A percentile compares a stretch with the other conserved stretches of the same genome.
Evolutionary conservation across 164 flowering plant species (phyloP).

Genomic region (Aristolochia fimbriata): DNA sequence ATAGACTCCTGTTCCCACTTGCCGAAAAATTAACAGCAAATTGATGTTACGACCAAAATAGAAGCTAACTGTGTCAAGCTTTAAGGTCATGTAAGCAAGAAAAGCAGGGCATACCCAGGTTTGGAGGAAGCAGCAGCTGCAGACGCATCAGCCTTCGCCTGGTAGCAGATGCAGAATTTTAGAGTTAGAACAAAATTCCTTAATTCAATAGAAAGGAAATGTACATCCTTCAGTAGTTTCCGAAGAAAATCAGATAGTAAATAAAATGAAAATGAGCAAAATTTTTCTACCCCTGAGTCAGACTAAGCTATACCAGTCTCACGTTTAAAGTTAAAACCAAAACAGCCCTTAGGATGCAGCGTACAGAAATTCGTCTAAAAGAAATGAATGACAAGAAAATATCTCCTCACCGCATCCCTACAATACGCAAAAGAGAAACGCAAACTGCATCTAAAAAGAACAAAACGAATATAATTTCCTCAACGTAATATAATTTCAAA

Average conservation of each 20-base stretch:
- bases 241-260: neutral
- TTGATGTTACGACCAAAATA: neutral
- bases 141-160: neutral
- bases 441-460: too few relatives aligned
- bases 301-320: neutral
- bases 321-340: neutral
- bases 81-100: neutral
- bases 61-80: neutral
- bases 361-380: too few relatives aligned
- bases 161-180: neutral
- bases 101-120: neutral
- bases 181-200: neutral
- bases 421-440: too few relatives aligned
- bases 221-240: neutral
- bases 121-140: neutral
- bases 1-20: neutral
- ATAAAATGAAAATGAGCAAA: neutral
- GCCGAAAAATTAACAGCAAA: neutral
- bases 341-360: too few relatives aligned
- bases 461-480: too few relatives aligned
- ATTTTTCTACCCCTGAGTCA: neutral
- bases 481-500: too few relatives aligned
- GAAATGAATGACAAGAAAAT: too few relatives aligned
- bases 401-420: too few relatives aligned
- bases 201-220: neutral